Conservation (phyloP, 495 filamentous ascomycete genomes). For the Lineolata rhizophorae region DNA sequence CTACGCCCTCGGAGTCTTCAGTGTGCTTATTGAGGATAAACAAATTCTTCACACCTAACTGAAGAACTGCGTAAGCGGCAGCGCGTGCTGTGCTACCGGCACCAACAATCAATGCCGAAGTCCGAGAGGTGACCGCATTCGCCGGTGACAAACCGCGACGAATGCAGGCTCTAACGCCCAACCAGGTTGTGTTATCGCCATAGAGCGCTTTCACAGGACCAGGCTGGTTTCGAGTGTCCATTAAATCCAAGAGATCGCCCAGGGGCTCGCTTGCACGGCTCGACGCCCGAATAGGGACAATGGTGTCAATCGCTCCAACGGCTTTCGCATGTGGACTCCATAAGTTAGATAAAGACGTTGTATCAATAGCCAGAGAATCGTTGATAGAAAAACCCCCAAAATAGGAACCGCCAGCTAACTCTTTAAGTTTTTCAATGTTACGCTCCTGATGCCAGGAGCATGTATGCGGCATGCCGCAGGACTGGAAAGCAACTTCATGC, state of each 20-base stretch:
- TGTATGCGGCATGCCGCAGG: constrained; percentile 49
- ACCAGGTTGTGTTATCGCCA: constrained; percentile 76
- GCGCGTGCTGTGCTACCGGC: constrained; percentile 69
- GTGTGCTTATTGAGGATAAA: constrained; percentile 55
- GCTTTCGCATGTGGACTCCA: constrained; percentile 56
- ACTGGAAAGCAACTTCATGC: constrained; percentile 54
- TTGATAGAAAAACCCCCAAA: constrained; percentile 58
- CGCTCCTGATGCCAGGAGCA: constrained; percentile 42
- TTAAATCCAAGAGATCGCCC: constrained; percentile 37
- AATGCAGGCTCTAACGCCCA: constrained; percentile 46
- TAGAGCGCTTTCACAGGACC: constrained; percentile 47
- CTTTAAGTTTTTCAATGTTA: constrained; percentile 39
- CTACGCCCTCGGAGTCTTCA: constrained; percentile 39
- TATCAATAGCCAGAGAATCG: constrained; percentile 54
- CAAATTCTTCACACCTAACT: constrained; percentile 57
- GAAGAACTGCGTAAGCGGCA: constrained; percentile 58
- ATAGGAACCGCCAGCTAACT: constrained; percentile 34
- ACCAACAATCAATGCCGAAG: constrained; percentile 51
- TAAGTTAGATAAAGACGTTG: constrained; percentile 42
- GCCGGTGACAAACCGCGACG: constrained; percentile 56
- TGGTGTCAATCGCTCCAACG: constrained; percentile 64
- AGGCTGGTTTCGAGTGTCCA: constrained; percentile 40
- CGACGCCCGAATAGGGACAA: constrained; percentile 47
- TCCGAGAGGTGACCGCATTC: constrained; percentile 49
- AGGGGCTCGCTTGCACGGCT: constrained; percentile 34